phyloP scores from a whole-genome alignment of 495 filamentous ascomycete species.

The Neurospora sp. region DNA sequence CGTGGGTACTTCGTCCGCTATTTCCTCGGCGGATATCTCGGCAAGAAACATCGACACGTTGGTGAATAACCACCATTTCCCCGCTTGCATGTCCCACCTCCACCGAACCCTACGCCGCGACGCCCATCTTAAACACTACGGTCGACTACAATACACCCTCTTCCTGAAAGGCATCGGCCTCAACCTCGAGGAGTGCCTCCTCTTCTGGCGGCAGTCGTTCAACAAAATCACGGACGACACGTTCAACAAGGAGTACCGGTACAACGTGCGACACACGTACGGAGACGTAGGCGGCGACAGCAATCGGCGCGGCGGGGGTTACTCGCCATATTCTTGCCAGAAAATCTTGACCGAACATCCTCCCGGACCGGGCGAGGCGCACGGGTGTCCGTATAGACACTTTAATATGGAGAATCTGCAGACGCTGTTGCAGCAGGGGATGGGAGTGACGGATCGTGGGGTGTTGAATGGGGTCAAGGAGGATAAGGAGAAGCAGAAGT shows the following conservation, averaged over 20 bases:
- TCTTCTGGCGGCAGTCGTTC: conserved; percentile 88
- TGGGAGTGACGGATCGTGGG: conserved; percentile 67
- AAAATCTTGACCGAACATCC: conserved; percentile 82
- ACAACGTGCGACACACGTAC: conserved; percentile 90
- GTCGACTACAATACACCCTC: conserved; percentile 88
- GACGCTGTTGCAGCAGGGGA: conserved; percentile 50
- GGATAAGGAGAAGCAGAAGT: conserved; percentile 81
- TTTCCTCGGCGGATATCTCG: conserved; percentile 60
- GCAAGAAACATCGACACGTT: conserved; percentile 75
- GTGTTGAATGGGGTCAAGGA: conserved; percentile 73
- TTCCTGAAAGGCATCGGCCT: conserved; percentile 97
- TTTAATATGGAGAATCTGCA: conserved; percentile 80
- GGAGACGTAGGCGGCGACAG: conserved; percentile 92
- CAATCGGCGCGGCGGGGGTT: conserved; percentile 73
- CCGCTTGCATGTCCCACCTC: conserved; percentile 86
- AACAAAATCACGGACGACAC: conserved; percentile 76
- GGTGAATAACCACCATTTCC: conserved; percentile 61
- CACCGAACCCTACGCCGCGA: conserved; percentile 77
- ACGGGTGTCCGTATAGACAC: conserved; percentile 94
- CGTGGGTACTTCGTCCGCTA: conserved; percentile 39
- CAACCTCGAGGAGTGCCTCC: conserved; percentile 79
- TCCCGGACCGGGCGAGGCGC: conserved; percentile 72
- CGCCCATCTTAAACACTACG: conserved; percentile 84
- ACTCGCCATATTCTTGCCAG: conserved; percentile 85
- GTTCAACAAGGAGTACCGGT: conserved; percentile 93